Evolutionary conservation across 345 rosid genomes (phyloP).

Genomic region (Eucalyptus cloeziana): DNA sequence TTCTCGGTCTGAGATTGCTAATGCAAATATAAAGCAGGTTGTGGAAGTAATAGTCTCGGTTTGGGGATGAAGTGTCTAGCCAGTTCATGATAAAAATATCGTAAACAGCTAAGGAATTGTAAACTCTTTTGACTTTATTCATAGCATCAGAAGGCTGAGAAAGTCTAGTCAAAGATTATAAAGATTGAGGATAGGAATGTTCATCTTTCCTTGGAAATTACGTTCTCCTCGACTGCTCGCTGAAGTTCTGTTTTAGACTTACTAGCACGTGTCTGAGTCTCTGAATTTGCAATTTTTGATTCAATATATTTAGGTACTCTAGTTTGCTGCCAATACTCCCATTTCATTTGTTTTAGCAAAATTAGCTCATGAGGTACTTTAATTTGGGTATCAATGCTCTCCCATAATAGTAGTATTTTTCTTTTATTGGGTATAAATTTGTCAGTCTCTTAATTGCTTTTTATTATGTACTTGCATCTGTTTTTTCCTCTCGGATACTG

Average conservation of each 20-base stretch:
- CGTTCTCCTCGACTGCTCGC: not conserved
- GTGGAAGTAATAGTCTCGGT: not conserved
- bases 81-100: not conserved
- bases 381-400: not conserved
- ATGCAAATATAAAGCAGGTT: not conserved
- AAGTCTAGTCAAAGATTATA: not conserved
- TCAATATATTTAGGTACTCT: not conserved
- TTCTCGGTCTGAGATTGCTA: not conserved
- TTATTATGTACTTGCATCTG: not conserved
- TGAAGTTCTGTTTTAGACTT: not conserved
- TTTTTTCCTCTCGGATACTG: not conserved
- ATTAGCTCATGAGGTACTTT: not conserved
- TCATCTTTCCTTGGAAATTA: not conserved
- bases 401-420: not conserved
- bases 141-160: not conserved
- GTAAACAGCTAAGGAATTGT: not conserved
- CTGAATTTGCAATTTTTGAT: not conserved
- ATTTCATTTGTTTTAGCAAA: not conserved
- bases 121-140: not conserved
- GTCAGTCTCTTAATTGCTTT: not conserved
- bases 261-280: not conserved
- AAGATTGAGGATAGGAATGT: not conserved
- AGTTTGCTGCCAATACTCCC: not conserved
- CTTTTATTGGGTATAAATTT: not conserved
- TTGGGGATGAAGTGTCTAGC: not conserved